Base-by-base conservation (phyloP, 2,329 filamentous ascomycete species). In the Fusarium falciforme region DNA sequence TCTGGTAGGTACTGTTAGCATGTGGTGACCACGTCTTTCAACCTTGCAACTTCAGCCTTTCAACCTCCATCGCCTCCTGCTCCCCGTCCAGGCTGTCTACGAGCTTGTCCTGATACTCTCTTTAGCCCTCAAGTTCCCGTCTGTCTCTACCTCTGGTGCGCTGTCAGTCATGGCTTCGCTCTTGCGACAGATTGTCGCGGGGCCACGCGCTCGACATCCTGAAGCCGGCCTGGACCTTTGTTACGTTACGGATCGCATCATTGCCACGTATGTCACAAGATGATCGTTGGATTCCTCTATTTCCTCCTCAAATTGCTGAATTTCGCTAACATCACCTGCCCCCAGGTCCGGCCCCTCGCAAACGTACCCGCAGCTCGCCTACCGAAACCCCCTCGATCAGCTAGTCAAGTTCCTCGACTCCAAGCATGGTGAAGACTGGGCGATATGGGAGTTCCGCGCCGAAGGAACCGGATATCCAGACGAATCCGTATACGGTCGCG, bases 391-490 rank as follows among this genome's bases (percentile, higher is more conserved):
- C 0, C 91, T 98, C 59, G 93, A 97, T 79, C 90, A 92, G 42
- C 90, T 99, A 25, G 94, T 98, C 68, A 89, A 90, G 73, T 99
- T 96, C 81, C 92, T 99, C 72, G 94, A 98, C 83, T 86, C 88
- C 52, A 94, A 95, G 79, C 96, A 99, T 83, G 92, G 89, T 31
- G 85, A 91, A 29, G 86, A 96, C 72, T 99, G 96, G 96, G 91
- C 93, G 4, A 98, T 99, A 78, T 99, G 96, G 94, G 96, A 99
- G 84, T 99, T 99, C 78, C 92, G 96, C 54, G 96, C 95, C 38
- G 96, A 99, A 82, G 96, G 96, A 6, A 98, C 96, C 0, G 96
- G 96, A 2, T 99, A 99, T 79, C 95, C 95, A 0, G 96, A 99
- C 80, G 89, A 91, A 20, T 93, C 95, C 67, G 96, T 99, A 1